These are phyloP conservation scores for Penicillium sclerotigenum DNA, from an alignment of 2,329 filamentous ascomycete genomes.

Conservation along the genomic window DNA sequence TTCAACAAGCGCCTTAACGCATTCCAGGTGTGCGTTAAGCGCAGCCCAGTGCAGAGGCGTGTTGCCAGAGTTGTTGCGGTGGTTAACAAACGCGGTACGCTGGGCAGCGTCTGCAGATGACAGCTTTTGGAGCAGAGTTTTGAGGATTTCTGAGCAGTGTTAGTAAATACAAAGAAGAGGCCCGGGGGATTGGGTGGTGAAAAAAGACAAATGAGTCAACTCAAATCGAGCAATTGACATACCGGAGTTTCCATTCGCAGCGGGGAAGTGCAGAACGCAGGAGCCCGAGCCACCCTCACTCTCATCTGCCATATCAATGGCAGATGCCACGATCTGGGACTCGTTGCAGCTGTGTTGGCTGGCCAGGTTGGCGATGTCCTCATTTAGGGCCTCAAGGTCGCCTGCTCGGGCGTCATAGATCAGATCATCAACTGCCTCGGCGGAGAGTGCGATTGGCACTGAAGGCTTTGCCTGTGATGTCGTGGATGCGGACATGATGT, in stretches of 20 bases:
- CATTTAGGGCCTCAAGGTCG: slow-evolving; percentile 66
- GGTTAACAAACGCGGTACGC: slow-evolving; percentile 38
- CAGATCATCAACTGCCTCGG: slow-evolving; percentile 86
- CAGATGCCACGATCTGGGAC: slow-evolving; percentile 65
- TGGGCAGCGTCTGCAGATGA: slow-evolving; percentile 18
- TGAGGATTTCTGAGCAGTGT: slow-evolving; percentile 45
- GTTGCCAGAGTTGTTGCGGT: slow-evolving; percentile 77
- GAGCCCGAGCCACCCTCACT: slow-evolving; percentile 58
- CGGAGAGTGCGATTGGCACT: slow-evolving; percentile 50
- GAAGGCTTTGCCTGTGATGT: slow-evolving; percentile 19
- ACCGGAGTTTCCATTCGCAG: slow-evolving; percentile 85
- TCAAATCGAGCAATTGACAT: slow-evolving; percentile 29
- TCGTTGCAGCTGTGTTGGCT: slow-evolving; percentile 58
- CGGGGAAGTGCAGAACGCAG: slow-evolving; percentile 76
- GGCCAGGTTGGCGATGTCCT: slow-evolving; percentile 58
- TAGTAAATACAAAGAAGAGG: neutral
- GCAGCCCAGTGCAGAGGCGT: slow-evolving; percentile 93
- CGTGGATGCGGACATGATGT: slow-evolving; percentile 13
- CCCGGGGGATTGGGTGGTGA: too few relatives aligned
- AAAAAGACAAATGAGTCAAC: neutral
- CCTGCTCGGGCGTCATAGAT: slow-evolving; percentile 81
- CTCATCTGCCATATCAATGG: slow-evolving; percentile 70
- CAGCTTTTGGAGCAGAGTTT: slow-evolving; percentile 46
- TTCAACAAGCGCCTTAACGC: slow-evolving; percentile 73
- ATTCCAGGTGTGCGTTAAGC: slow-evolving; percentile 78